Conservation (phyloP, 768 basidiomycete species). For the Chalciporus pseudorubinellus region DNA sequence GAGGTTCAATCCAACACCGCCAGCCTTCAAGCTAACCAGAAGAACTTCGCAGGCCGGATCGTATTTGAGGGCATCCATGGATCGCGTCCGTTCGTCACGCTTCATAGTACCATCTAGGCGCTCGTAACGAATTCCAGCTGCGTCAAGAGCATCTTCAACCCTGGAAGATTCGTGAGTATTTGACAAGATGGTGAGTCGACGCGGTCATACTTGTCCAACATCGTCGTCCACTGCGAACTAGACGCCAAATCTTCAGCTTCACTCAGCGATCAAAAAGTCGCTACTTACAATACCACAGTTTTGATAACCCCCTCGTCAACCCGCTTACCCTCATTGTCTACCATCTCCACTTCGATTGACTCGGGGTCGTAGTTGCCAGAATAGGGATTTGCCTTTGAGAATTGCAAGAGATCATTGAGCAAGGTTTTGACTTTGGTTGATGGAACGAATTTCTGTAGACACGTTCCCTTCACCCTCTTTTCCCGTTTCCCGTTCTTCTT, state of each 20-base stretch:
- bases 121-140: conserved; percentile 80
- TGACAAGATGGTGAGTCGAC: background rate
- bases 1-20: conserved; percentile 94
- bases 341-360: conserved; percentile 70
- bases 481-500: conserved; percentile 66
- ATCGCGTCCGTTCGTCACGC: conserved; percentile 85
- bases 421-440: conserved; percentile 91
- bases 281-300: conserved; percentile 91
- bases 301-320: conserved; percentile 74
- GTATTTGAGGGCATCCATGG: conserved; percentile 89
- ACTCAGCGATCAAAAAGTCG: conserved; percentile 11
- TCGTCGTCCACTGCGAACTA: conserved; percentile 92
- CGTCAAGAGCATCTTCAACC: conserved; percentile 86
- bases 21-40: conserved; percentile 93
- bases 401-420: conserved; percentile 73
- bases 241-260: conserved; percentile 10
- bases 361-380: conserved; percentile 83
- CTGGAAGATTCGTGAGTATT: conserved; percentile 36
- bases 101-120: conserved; percentile 98
- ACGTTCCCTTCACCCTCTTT: conserved; percentile 56
- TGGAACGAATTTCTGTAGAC: conserved; percentile 58
- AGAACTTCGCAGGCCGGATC: conserved; percentile 92
- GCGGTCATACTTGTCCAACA: conserved; percentile 78
- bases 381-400: conserved; percentile 81
- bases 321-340: conserved; percentile 70